Base-by-base conservation (phyloP, 495 filamentous ascomycete genomes). In the Penicillium fimorum region DNA sequence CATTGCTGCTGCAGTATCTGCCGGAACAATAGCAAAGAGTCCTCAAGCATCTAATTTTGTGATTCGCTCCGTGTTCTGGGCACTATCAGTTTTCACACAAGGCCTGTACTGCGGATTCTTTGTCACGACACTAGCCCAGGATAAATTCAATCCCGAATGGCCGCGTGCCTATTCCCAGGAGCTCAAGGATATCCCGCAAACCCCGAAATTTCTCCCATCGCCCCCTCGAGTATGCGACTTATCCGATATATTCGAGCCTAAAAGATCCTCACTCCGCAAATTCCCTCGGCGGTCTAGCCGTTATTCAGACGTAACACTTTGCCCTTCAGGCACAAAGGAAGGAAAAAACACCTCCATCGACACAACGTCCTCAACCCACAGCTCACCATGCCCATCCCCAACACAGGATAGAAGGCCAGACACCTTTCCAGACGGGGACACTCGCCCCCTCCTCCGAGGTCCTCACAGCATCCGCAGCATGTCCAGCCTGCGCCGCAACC, bases 281-380 rank as follows among this genome's bases (percentile, higher is more conserved):
- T 65, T 59, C 22, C 70, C 74, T 5, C 68, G 63, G 18, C 60
- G 61, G 2, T 73, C 71, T 5, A 67, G 66, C 40, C 71, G 74
- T 1, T 71, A 69, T 50, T 77, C 74, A 2, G 72, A 69, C 1
- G 61, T 59, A 37, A 76, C 72, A 20, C 45, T 77, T 3, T 66
- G 65, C 42, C 62, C 65, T n/a, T 62, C 63, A 11, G 58, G 62
- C 40, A 61, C 61, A 27, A 61, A 62, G 13, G 50, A 59, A 25
- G 51, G 55, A 45, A 70, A 69, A 29, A 24, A 61, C n/a, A 56
- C 54, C 53, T 70, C 69, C 11, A 38, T 71, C 41, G 70, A 75
- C 4, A 59, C 58, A 2, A 62, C 53, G 30, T 61, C 63, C 4
- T 62, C 60, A 5, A 53, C 51, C 7, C 10, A 56, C n/a, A 47